Evolutionary conservation across 257 asterid species (phyloP).

Genomic region (Rehmannia glutinosa): DNA sequence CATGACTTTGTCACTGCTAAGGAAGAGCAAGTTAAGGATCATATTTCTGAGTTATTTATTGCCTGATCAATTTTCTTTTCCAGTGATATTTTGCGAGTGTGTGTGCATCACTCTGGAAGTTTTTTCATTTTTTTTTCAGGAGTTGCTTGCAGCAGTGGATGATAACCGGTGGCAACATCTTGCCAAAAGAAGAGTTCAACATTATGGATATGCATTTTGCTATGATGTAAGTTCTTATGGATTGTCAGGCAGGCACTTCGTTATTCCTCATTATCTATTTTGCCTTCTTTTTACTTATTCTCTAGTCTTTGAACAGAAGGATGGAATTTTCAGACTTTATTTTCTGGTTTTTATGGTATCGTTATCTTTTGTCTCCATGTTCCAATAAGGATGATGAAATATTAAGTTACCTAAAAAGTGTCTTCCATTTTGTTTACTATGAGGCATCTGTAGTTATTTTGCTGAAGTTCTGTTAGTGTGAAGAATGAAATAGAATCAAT

Average conservation of each 20-base stretch:
- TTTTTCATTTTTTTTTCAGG: conserved; percentile 36
- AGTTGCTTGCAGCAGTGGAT: conserved; percentile 82
- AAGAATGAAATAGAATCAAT: too few species aligned
- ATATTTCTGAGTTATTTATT: conserved; percentile 16
- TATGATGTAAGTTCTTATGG: conserved; percentile 55
- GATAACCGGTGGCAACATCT: conserved; percentile 67
- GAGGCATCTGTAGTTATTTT: too few species aligned
- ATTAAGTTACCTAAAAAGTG: too few species aligned
- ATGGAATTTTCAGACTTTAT: too few species aligned
- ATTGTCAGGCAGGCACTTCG: not conserved
- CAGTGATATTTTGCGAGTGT: not conserved
- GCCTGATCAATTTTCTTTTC: conserved; percentile 4
- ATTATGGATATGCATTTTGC: conserved; percentile 84
- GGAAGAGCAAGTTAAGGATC: conserved; percentile 83
- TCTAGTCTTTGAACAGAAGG: too few species aligned
- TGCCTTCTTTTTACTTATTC: too few species aligned
- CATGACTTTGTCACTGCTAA: conserved; percentile 58
- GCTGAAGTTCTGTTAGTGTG: too few species aligned
- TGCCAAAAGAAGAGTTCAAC: conserved; percentile 95
- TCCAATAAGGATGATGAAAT: too few species aligned
- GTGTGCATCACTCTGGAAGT: not conserved
- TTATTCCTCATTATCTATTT: not conserved
- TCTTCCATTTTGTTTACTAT: too few species aligned
- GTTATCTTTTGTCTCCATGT: too few species aligned
- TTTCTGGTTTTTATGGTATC: too few species aligned